Base-by-base conservation (phyloP, 2,329 filamentous ascomycete genomes). In the Pestalotiopsis sp. region DNA sequence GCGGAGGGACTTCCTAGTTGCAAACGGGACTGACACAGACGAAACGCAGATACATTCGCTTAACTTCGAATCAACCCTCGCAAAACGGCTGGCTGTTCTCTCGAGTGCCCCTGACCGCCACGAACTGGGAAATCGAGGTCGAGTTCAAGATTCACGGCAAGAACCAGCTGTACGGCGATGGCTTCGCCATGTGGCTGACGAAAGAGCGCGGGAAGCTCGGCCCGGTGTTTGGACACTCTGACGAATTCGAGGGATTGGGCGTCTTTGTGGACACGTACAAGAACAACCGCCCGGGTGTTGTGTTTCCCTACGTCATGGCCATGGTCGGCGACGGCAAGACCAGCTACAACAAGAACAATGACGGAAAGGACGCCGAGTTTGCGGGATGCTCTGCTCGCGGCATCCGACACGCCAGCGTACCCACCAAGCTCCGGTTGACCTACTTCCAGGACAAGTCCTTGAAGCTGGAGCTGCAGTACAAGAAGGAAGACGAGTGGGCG, bases 181-280 rank as follows among this genome's bases (percentile, higher is more conserved):
- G 96, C 72, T 94, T 99, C 82, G 96, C 96, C 72, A 92, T 99
- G 89, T 99, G 96, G 96, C 88, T 99, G 77, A 98, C 95, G 74
- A 97, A 97, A 83, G 91, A 97, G 82, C 93, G 96, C 72, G 95
- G 89, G 39, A 88, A 91, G 75, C 83, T 86, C 69, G 96, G 96
- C 17, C 87, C 90, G 12, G 95, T 99, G 49, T 99, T 99, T 81
- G 96, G 96, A 65, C 91, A 91, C 74, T 86, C 87, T 38, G 95
- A 99, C 83, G 89, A 89, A 72, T 99, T 98, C 75, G 95, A 99
- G 80, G 96, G 96, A 4, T 87, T 99, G 61, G 96, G 94, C 67
- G 88, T 99, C 81, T 98, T 98, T 85, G 89, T 99, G 83, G 96
- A 99, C 80, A 99, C 96, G 59, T 99, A 99, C 87, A 99, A 99